Base-by-base conservation (phyloP, 257 asterid species). In the Forsythia viridissima region DNA sequence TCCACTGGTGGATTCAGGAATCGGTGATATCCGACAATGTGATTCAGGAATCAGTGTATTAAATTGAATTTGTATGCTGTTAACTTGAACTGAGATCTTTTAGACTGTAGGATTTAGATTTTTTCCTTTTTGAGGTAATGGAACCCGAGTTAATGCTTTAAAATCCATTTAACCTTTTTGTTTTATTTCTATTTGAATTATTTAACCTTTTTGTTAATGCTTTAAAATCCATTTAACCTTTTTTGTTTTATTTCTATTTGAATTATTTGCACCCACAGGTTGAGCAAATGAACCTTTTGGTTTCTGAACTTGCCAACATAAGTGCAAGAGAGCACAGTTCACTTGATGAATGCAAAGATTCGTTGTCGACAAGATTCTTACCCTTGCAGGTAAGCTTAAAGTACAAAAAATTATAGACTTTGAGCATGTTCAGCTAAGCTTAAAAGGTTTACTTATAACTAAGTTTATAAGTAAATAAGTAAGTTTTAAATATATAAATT, bases 331-430 rank as follows among this genome's bases (percentile, higher is more conserved):
- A 89, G 79, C 85, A 77, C 74, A 79, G 79, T 74, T 83, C 86
- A 83, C 89, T 93, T 69, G 84, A 82, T 15, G 91, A 91, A 77
- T 88, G 92, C 88, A 88, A 81, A 88, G 90, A 87, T 69, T 80
- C 87, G 44, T 70, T 92, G 78, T 88, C 93, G 52, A 77, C 88
- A 43, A 79, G 81, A 21, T 77, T 89, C 81, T 79, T 88, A 74
- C 92, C 92, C 36, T 77, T 84, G 79, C 95, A 92, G 96, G 98
- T 93, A 75, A 80, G 37, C 37, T 48, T 21, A 20, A 61, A 61
- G 69, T 21, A 37, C 69, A 8, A 55, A 55, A 5, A 16, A 57
- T 20, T 55, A n/a, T 5, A 55, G 30, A 55, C 65, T 55, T 18
- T 18, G 65, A 55, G 30, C 65, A 5, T 55, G 65, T 55, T 55